A percentile compares a stretch with the other conserved stretches of the same genome.
These are phyloP conservation scores for Naganishia vaughanmartiniae DNA, from an alignment of 768 basidiomycete species.

Conservation along the genomic window DNA sequence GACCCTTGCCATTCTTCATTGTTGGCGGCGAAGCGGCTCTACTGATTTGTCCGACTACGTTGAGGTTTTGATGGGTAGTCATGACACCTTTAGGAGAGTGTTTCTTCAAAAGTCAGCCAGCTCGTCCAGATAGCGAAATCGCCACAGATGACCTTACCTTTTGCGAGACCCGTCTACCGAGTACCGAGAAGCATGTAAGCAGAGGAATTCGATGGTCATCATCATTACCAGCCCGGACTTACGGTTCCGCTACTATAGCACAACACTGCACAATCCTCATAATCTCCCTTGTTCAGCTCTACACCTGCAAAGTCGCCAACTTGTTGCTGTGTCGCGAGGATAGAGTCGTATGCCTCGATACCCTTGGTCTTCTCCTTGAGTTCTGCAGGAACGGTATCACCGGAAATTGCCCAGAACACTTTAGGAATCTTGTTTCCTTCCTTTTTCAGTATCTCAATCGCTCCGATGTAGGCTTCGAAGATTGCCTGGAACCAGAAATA, in stretches of 20 bases:
- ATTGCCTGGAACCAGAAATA: neutral
- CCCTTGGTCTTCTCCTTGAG: constrained; percentile 24
- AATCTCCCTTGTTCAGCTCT: constrained; percentile 33
- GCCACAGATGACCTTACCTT: constrained; percentile 35
- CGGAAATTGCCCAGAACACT: constrained; percentile 58
- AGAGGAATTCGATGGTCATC: neutral
- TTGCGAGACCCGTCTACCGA: constrained; percentile 43
- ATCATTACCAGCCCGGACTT: neutral
- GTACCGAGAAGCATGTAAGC: neutral
- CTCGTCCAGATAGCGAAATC: neutral
- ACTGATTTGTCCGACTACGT: constrained; percentile 24
- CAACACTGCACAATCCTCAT: constrained; percentile 44
- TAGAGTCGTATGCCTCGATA: constrained; percentile 34
- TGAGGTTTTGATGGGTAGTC: constrained; percentile 60
- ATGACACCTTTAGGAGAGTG: constrained; percentile 41
- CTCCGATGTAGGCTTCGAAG: constrained; percentile 13
- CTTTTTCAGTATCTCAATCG: constrained; percentile 17
- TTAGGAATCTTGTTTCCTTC: constrained; percentile 47
- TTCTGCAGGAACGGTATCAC: constrained; percentile 51
- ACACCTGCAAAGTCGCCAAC: constrained; percentile 22
- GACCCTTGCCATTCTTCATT: constrained; percentile 54
- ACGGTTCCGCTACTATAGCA: constrained; percentile 52
- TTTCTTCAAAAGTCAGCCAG: neutral
- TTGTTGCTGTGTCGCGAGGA: constrained; percentile 33
- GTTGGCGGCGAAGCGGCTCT: neutral